A percentile compares a stretch with the other conserved stretches of the same genome.
phyloP scores from a whole-genome alignment of 176 grass and related monocot species.

The Chrysopogon serrulatus region DNA sequence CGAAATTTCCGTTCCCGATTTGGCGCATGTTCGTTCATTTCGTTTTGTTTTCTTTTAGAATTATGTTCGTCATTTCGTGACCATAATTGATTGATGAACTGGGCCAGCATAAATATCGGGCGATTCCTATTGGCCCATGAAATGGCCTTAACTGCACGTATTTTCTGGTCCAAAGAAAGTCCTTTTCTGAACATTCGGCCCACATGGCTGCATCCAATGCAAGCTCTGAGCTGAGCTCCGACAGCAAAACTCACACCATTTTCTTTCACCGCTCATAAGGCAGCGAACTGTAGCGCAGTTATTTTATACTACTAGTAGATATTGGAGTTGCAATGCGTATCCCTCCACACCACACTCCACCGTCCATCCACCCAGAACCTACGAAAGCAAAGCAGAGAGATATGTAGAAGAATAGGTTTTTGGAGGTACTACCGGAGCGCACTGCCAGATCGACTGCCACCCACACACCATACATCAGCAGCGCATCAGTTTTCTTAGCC shows the following conservation, averaged over 20 bases:
- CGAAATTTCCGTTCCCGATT: too few relatives aligned
- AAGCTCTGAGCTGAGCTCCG: neutral
- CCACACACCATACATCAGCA: neutral
- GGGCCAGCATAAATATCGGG: neutral
- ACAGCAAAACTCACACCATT: neutral
- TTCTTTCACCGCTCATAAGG: neutral
- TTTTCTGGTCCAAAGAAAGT: neutral
- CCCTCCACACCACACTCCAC: neutral
- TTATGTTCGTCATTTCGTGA: too few relatives aligned
- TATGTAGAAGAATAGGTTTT: neutral
- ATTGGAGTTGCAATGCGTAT: neutral
- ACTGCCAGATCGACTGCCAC: neutral
- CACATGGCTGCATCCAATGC: neutral
- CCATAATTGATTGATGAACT: neutral
- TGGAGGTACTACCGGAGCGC: slow-evolving; percentile 2
- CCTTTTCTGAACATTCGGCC: neutral
- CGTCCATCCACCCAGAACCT: neutral
- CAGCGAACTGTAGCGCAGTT: neutral
- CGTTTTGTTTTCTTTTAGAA: too few relatives aligned
- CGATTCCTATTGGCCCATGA: neutral
- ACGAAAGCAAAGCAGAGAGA: slow-evolving; percentile 2
- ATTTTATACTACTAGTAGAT: neutral
- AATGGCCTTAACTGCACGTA: neutral
- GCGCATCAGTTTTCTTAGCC: neutral
- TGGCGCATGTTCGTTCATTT: too few relatives aligned